phyloP scores from a whole-genome alignment of 2,329 filamentous ascomycete species.

The Zasmidium cellare region DNA sequence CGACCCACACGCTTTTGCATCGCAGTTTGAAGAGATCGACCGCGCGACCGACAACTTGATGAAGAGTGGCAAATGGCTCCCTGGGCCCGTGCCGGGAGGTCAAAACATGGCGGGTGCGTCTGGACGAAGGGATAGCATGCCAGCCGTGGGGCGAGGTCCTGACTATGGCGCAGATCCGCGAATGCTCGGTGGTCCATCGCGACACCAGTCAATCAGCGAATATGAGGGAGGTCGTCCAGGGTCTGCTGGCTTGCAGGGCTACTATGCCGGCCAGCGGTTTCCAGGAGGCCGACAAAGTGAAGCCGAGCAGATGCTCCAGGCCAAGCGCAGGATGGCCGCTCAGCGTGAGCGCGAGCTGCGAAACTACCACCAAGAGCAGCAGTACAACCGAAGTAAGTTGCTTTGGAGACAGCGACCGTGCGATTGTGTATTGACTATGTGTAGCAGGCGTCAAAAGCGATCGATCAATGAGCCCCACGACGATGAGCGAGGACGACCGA shows the following conservation, averaged over 20 bases:
- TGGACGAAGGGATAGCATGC: conserved; percentile 79
- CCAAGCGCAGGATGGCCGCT: conserved; percentile 97
- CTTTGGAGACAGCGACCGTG: not conserved
- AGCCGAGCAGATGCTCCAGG: conserved; percentile 98
- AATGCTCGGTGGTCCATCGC: conserved; percentile 63
- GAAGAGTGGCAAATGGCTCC: conserved; percentile 93
- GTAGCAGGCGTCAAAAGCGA: conserved; percentile 78
- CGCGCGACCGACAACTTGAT: conserved; percentile 92
- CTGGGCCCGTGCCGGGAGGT: conserved; percentile 37
- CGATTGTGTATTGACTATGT: conserved; percentile 45
- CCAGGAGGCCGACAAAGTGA: conserved; percentile 82
- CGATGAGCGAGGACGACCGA: conserved; percentile 93
- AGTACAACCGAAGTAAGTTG: conserved; percentile 94
- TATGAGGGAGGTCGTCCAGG: conserved; percentile 76
- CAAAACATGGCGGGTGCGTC: conserved; percentile 15
- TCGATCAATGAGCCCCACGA: conserved; percentile 77
- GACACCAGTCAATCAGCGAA: conserved; percentile 83
- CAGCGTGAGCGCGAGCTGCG: conserved; percentile 98
- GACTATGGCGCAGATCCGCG: conserved; percentile 60
- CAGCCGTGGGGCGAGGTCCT: conserved; percentile 50
- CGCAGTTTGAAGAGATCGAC: conserved; percentile 95
- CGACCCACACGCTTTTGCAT: conserved; percentile 75
- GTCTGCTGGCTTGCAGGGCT: conserved; percentile 81
- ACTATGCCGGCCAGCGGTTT: conserved; percentile 91
- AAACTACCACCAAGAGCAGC: conserved; percentile 99